A percentile compares a stretch with the other conserved stretches of the same genome.
These are phyloP conservation scores for Ceratobasidium sp. DNA, from an alignment of 1,284 basidiomycete species.

Conservation along the genomic window DNA sequence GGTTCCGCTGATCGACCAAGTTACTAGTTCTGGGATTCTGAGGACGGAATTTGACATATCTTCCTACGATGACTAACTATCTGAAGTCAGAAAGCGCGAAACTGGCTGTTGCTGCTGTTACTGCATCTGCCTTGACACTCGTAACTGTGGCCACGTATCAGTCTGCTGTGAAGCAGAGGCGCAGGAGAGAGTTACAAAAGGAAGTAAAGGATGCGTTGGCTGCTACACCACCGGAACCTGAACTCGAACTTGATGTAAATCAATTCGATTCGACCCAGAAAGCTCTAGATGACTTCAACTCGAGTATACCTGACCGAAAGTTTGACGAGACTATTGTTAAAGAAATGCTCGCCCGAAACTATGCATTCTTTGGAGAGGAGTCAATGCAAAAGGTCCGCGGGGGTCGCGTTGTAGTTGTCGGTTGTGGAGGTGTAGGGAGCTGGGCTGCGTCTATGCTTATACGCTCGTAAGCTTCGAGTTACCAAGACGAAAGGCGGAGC, in stretches of 20 bases:
- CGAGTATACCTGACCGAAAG: neutral
- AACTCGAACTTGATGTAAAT: neutral
- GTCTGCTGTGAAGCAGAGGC: conserved; percentile 55
- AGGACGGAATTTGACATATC: neutral
- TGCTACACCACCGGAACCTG: conserved; percentile 19
- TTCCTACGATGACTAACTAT: conserved; percentile 15
- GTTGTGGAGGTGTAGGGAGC: conserved; percentile 95
- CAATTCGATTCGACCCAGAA: neutral
- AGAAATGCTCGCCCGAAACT: conserved; percentile 92
- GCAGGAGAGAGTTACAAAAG: conserved; percentile 61
- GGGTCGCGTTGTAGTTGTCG: conserved; percentile 85
- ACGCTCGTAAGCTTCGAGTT: conserved; percentile 66
- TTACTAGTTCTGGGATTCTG: too few relatives aligned
- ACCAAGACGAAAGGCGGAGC: neutral
- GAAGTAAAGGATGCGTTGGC: conserved; percentile 52
- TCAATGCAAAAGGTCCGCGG: conserved; percentile 81
- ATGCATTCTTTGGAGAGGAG: conserved; percentile 92
- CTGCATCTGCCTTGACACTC: conserved; percentile 67
- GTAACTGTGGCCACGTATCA: conserved; percentile 64
- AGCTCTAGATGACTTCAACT: neutral
- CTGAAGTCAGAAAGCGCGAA: conserved; percentile 45
- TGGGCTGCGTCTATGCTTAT: conserved; percentile 95
- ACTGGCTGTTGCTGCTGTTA: conserved; percentile 65
- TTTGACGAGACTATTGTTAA: conserved; percentile 80
- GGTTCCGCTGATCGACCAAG: too few relatives aligned